Base-by-base conservation (phyloP, 192 early-diverging fungal genomes). In the Linderina pennispora region DNA sequence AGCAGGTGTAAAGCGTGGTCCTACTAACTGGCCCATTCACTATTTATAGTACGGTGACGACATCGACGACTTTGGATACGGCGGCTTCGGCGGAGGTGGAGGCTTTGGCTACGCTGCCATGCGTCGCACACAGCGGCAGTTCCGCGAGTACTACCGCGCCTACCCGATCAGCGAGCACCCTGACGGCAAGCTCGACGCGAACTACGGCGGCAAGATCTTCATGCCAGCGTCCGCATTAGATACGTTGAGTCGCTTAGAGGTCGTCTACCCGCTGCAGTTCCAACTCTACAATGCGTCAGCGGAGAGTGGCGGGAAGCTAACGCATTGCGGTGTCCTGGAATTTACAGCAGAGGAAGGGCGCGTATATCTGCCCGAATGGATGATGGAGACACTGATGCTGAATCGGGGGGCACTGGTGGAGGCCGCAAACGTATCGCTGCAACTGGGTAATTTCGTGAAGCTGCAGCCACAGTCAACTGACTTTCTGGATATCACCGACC, bases 341-440 rank as follows among this genome's bases (percentile, higher is more conserved):
- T 99, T 99, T 55, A 92, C 88, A 25, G 94, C 97, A 9, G 94
- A 97, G 60, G 94, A 98, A 74, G 97, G 97, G 23, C 70, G 89
- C 8, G 86, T 83, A 8, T 99, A 97, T 58, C 57, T 99, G 34
- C 97, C 97, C 40, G 87, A 90, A 33, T 99, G 97, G 97, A 94
- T 99, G 94, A 94, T 97, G 92, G 78, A 85, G 51, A 86, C 87
- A 3, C 68, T 99, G 43, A 43, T 68, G 16, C 54, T 95, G 24
- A 55, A 83, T 36, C 84, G 86, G 37, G 92, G 94, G 7, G 66
- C 83, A 15, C 48, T 92, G 15, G 76, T 94, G 11, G 78, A 85
- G 47, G 77, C 94, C 17, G 88, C 80, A 42, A 96, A 87, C 52
- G 75, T 79, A 11, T 67, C 76, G 14, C 67, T 99, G 18, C 80